Evolutionary conservation across 2,329 filamentous ascomycete species (phyloP), one percentile per base, ranked within the genome.

Genomic region (Diaporthe ilicicola): DNA sequence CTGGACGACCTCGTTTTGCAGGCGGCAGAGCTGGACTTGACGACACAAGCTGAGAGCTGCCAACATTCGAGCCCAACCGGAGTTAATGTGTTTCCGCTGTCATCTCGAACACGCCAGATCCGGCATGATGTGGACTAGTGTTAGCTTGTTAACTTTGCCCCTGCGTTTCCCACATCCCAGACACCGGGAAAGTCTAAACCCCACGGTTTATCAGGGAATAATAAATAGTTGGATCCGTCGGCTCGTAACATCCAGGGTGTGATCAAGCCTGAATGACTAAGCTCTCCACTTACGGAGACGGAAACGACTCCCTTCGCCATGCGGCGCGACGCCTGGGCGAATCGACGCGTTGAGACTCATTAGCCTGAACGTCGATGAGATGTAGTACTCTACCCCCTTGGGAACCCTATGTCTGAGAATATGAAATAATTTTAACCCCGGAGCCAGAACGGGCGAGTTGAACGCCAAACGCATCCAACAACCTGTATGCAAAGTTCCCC

Each of bases 391-490:
- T 50, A 50, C n/a, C 29, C 42, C 17, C 29, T 29, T 29, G 42
- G n/a, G 17, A 48, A 62, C 17, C 27, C 34, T 22, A 27, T 59
- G 42, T 48, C 39, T 50, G 37, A 29, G 27, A 9, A 56, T 17
- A 13, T 19, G 44, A 42, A 15, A 4, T 51, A 17, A 59, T 42
- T 53, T 29, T 34, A 48, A 42, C 53, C 66, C 66, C 66, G n/a
- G 50, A 68, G 37, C 51, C 22, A 54, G 62, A 61, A 44, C 61
- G 51, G 67, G 69, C 71, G 69, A 50, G 69, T 71, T 69, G 69
- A 71, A 73, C 69, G 69, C 69, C 69, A 50, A 55, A 69, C 55
- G 44, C 51, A 48, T 50, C n/a, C n/a, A n/a, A n/a, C 62, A 37
- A 68, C 46, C 59, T 44, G 29, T 61, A 68, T 54, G 51, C 55